Conservation (phyloP, 768 basidiomycete species). For the Auriscalpium orientale region DNA sequence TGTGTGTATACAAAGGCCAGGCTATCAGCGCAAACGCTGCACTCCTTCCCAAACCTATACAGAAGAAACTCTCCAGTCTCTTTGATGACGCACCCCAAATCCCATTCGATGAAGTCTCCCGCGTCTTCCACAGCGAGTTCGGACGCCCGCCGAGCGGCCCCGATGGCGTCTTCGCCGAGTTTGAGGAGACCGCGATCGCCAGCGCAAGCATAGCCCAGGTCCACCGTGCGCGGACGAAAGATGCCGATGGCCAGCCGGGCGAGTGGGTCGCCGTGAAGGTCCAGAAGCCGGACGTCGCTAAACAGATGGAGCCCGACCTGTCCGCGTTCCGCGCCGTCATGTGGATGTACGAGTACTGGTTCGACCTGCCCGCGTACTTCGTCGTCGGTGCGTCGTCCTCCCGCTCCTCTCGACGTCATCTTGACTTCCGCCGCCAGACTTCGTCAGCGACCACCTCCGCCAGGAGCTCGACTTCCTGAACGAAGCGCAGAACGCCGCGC, state of each 20-base stretch:
- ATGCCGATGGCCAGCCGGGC: slow-evolving; percentile 21
- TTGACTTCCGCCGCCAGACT: slow-evolving; percentile 38
- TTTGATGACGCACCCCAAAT: slow-evolving; percentile 90
- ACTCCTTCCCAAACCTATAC: slow-evolving; percentile 75
- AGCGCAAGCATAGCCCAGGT: slow-evolving; percentile 93
- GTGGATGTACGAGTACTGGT: slow-evolving; percentile 77
- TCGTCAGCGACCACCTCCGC: slow-evolving; percentile 73
- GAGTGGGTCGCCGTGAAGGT: slow-evolving; percentile 89
- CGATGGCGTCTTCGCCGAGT: slow-evolving; percentile 68
- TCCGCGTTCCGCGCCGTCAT: slow-evolving; percentile 62
- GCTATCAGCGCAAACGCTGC: slow-evolving; percentile 82
- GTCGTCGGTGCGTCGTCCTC: slow-evolving; percentile 46
- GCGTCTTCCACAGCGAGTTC: slow-evolving; percentile 65
- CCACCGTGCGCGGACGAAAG: slow-evolving; percentile 61
- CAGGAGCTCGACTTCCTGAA: slow-evolving; percentile 76
- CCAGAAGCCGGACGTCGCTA: slow-evolving; percentile 83
- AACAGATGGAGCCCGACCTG: slow-evolving; percentile 83
- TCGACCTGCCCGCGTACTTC: slow-evolving; percentile 82
- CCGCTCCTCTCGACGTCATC: not conserved
- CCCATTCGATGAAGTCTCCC: slow-evolving; percentile 57
- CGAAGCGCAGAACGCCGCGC: slow-evolving; percentile 72
- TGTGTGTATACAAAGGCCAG: slow-evolving; percentile 39
- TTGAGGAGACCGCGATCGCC: slow-evolving; percentile 71
- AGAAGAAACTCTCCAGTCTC: slow-evolving; percentile 71
- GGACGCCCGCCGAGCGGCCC: slow-evolving; percentile 58